Evolutionary conservation across 331 rosid genomes (phyloP).

Genomic region (Cydonia oblonga): DNA sequence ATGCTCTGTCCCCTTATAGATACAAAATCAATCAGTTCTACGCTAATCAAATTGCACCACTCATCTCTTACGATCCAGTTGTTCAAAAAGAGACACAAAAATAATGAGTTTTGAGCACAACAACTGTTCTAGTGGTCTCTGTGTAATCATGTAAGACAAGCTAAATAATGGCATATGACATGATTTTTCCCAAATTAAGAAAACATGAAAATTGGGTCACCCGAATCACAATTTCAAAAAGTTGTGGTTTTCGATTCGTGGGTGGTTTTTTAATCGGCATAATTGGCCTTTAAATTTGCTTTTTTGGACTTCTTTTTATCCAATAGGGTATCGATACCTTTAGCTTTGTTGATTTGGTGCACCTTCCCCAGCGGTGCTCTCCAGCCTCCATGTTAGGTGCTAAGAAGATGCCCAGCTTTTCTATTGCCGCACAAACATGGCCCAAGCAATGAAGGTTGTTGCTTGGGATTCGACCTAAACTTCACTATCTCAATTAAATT

Average conservation of each 20-base stretch:
- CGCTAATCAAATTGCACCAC: too few species aligned
- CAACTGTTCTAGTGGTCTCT: not conserved
- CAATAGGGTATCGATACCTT: not conserved
- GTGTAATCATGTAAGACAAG: slow-evolving; percentile 3
- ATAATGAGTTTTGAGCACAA: not conserved
- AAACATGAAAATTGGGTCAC: not conserved
- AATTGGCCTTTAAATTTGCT: not conserved
- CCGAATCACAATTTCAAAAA: not conserved
- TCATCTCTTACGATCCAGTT: not conserved
- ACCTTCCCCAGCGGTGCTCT: not conserved
- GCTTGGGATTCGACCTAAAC: not conserved
- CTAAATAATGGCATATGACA: not conserved
- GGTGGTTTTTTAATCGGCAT: not conserved
- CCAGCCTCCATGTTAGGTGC: not conserved
- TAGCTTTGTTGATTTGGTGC: not conserved
- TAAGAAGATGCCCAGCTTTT: not conserved
- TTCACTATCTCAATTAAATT: too few species aligned
- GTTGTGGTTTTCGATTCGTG: too few species aligned
- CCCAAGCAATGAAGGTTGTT: not conserved
- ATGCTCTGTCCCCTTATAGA: not conserved
- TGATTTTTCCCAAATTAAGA: too few species aligned
- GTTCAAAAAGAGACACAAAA: not conserved
- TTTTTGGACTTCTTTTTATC: not conserved
- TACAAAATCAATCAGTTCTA: not conserved
- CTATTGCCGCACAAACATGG: too few species aligned